These are phyloP conservation scores for Trypanosoma boissoni DNA, from an alignment of 208 protist species.

Conservation along the genomic window DNA sequence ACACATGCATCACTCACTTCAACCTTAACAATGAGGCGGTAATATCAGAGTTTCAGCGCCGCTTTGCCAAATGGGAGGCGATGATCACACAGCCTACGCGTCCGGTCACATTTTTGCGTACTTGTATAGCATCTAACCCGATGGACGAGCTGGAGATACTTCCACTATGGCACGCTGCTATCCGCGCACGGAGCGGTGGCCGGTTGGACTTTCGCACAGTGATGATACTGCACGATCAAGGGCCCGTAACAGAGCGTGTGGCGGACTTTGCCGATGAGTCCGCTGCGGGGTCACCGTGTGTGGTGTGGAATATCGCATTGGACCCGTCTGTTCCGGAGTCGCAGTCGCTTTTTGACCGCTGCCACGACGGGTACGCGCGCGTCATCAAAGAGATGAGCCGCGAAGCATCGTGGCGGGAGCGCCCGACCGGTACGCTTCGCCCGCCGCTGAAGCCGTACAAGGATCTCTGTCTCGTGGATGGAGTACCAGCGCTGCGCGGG, in stretches of 20 bases:
- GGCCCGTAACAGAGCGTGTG: slow-evolving; percentile 42
- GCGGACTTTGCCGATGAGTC: slow-evolving; percentile 31
- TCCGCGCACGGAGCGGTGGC: slow-evolving; percentile 38
- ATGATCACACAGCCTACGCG: slow-evolving; percentile 25
- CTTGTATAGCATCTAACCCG: slow-evolving; percentile 61
- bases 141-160: slow-evolving; percentile 60
- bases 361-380: slow-evolving; percentile 63
- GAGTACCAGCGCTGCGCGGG: slow-evolving; percentile 65
- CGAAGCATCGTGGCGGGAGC: slow-evolving; percentile 42
- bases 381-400: slow-evolving; percentile 64
- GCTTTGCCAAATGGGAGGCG: slow-evolving; percentile 55
- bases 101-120: slow-evolving; percentile 75
- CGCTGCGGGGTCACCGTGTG: slow-evolving; percentile 20
- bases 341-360: slow-evolving; percentile 62
- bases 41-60: slow-evolving; percentile 40
- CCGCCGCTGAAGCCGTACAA: slow-evolving; percentile 34
- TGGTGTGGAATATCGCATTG: slow-evolving; percentile 35
- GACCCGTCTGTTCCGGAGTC: slow-evolving; percentile 11
- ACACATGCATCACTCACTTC: slow-evolving; percentile 83
- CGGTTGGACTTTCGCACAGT: slow-evolving; percentile 64
- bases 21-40: slow-evolving; percentile 64
- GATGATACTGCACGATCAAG: slow-evolving; percentile 72
- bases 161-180: slow-evolving; percentile 44
- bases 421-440: slow-evolving; percentile 25
- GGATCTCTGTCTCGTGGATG: slow-evolving; percentile 53